Conservation (phyloP, 805 yeast genomes). For the Kluyveromyces nonfermentans region DNA sequence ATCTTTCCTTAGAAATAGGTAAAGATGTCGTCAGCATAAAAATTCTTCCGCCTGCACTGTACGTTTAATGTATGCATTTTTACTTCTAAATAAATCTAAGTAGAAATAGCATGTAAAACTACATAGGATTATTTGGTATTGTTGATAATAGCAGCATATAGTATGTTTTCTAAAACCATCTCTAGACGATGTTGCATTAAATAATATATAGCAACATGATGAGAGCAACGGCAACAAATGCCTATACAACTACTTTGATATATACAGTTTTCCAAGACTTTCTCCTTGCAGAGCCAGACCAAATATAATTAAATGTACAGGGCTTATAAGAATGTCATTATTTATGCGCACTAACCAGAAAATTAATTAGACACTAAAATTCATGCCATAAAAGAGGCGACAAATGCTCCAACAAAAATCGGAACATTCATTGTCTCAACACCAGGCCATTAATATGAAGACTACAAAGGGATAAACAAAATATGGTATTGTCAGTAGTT, state of each 20-base stretch:
- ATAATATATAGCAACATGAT: conserved; percentile 61
- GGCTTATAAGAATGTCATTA: conserved; percentile 50
- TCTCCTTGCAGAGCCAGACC: conserved; percentile 53
- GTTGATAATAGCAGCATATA: conserved; percentile 55
- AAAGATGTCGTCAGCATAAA: conserved; percentile 50
- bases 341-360: conserved; percentile 51
- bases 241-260: conserved; percentile 55
- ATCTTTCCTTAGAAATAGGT: conserved; percentile 51
- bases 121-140: conserved; percentile 57
- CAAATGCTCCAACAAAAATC: conserved; percentile 51
- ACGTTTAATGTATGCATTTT: conserved; percentile 49
- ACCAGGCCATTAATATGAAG: conserved; percentile 50
- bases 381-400: conserved; percentile 63
- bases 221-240: conserved; percentile 61
- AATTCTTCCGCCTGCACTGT: conserved; percentile 53
- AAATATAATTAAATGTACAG: conserved; percentile 53
- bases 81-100: conserved; percentile 47
- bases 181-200: conserved; percentile 63
- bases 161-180: conserved; percentile 62
- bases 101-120: conserved; percentile 57
- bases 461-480: conserved; percentile 59
- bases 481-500: conserved; percentile 62
- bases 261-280: conserved; percentile 48
- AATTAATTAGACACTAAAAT: conserved; percentile 50
- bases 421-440: conserved; percentile 75